These are phyloP conservation scores for Amylostereum chailletii DNA, from an alignment of 1,284 basidiomycete genomes.

Conservation along the genomic window DNA sequence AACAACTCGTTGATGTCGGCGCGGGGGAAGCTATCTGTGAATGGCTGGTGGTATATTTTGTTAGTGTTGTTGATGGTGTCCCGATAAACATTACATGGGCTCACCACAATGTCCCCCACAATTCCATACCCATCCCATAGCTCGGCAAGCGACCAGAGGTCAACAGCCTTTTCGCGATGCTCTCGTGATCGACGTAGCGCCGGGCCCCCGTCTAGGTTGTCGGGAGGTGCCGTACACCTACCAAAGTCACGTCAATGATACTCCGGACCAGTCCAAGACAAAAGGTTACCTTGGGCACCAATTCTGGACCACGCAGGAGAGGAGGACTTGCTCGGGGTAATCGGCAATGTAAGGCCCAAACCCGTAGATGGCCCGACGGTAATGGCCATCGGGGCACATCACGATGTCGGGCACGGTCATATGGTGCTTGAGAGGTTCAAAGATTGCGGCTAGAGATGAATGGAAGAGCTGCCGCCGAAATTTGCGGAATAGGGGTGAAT, in stretches of 20 bases:
- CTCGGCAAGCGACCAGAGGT: neutral
- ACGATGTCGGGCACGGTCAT: slow-evolving; percentile 5
- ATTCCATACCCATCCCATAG: slow-evolving; percentile 2
- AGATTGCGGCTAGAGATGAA: slow-evolving; percentile 1
- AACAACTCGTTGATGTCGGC: slow-evolving; percentile 26
- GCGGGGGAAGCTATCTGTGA: slow-evolving; percentile 24
- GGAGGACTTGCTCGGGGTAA: slow-evolving; percentile 2
- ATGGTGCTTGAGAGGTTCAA: neutral
- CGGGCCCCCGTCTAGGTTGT: neutral
- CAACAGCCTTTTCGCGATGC: no score
- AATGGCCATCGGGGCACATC: slow-evolving; percentile 7
- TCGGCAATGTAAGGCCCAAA: slow-evolving; percentile 8
- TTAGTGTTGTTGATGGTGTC: neutral
- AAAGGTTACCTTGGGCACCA: slow-evolving; percentile 2
- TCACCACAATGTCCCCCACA: neutral
- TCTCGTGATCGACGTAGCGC: neutral
- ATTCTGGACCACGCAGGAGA: neutral
- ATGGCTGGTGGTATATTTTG: slow-evolving; percentile 17
- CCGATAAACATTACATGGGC: neutral
- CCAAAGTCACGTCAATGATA: neutral
- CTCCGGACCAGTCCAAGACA: neutral
- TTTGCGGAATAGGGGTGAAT: neutral
- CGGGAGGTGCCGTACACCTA: neutral
- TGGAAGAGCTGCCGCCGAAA: slow-evolving; percentile 8
- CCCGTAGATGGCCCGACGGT: slow-evolving; percentile 2